These are phyloP conservation scores for Eucalyptus shirleyi DNA, from an alignment of 345 rosid species.

Conservation along the genomic window DNA sequence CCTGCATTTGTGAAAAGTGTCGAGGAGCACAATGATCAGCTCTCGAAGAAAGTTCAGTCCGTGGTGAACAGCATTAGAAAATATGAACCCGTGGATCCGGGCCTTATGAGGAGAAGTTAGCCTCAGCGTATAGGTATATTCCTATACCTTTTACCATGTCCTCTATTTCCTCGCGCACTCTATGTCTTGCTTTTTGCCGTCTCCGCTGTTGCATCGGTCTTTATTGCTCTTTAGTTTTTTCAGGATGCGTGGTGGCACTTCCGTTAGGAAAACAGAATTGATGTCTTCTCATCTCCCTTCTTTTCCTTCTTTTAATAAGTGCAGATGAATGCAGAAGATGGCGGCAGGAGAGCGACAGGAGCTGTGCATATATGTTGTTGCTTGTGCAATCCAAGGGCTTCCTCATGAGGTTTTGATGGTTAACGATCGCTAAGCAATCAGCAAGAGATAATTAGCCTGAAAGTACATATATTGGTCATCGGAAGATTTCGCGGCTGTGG, in stretches of 20 bases:
- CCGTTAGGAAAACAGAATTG: not conserved
- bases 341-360: not conserved
- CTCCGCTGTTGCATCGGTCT: not conserved
- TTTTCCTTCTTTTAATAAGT: not conserved
- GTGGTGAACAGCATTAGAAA: conserved; percentile 14
- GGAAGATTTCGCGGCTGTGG: not conserved
- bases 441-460: not conserved
- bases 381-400: not conserved
- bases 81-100: conserved; percentile 2
- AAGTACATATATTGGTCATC: not conserved
- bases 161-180: not conserved
- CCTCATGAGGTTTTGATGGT: not conserved
- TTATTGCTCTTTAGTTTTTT: not conserved
- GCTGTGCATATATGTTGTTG: not conserved
- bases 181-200: not conserved
- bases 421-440: not conserved
- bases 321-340: not conserved
- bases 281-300: not conserved
- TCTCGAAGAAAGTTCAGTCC: conserved; percentile 3
- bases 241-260: not conserved
- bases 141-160: not conserved
- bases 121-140: not conserved
- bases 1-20: no score
- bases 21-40: conserved; percentile 6
- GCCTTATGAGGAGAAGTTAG: not conserved